phyloP scores from a whole-genome alignment of 305 asterid species.

The Rubia tinctorum region DNA sequence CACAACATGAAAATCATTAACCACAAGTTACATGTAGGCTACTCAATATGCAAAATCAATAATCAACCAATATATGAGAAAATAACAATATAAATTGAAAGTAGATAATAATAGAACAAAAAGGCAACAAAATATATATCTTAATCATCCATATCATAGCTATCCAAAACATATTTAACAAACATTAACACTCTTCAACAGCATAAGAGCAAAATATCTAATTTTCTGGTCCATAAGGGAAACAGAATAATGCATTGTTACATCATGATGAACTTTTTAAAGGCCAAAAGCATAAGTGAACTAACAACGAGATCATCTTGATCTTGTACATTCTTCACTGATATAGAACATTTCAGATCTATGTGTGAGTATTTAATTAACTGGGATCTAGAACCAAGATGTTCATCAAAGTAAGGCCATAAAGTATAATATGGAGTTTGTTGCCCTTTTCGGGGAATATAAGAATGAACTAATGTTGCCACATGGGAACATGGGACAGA shows the following conservation, averaged over 20 bases:
- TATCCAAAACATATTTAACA: too few species aligned
- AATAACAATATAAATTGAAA: too few species aligned
- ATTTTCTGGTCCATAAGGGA: not conserved
- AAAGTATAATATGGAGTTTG: not conserved
- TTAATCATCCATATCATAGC: too few species aligned
- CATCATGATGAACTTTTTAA: not conserved
- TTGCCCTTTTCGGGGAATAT: not conserved
- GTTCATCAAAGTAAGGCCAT: not conserved
- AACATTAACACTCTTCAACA: too few species aligned
- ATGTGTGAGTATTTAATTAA: not conserved
- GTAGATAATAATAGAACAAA: too few species aligned
- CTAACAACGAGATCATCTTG: slow-evolving; percentile 1
- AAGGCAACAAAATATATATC: too few species aligned
- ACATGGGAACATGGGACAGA: slow-evolving; percentile 2
- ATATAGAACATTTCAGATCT: not conserved
- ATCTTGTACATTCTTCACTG: not conserved
- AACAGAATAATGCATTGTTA: not conserved
- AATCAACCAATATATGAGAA: too few species aligned
- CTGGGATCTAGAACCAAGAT: not conserved
- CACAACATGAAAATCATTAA: too few species aligned
- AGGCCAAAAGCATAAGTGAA: not conserved
- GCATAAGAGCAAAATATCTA: too few species aligned
- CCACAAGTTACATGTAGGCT: too few species aligned
- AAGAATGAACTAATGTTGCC: not conserved
- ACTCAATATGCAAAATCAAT: too few species aligned